A percentile compares a stretch with the other conserved stretches of the same genome.
These are phyloP conservation scores for Cercospora brassicicola DNA, from an alignment of 2,329 filamentous ascomycete genomes.

Conservation along the genomic window DNA sequence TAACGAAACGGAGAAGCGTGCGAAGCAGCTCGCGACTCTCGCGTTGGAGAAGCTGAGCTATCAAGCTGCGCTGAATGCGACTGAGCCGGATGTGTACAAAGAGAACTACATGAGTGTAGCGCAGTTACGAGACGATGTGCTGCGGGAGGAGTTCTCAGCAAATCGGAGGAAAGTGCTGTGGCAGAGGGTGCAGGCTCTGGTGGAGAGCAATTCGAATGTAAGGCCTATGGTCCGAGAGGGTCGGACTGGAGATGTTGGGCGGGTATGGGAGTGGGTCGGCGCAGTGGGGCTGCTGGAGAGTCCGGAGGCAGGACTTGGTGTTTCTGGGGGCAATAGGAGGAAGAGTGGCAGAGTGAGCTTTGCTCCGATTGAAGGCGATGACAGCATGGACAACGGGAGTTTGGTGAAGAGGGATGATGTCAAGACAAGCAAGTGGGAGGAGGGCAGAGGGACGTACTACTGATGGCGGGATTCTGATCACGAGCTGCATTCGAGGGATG, in stretches of 20 bases:
- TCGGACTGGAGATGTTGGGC: slow-evolving; percentile 56
- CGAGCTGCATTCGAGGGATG: background rate
- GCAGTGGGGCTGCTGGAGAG: slow-evolving; percentile 46
- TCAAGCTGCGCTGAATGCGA: slow-evolving; percentile 77
- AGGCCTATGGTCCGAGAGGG: slow-evolving; percentile 70
- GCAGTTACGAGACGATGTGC: slow-evolving; percentile 86
- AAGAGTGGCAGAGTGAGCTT: slow-evolving; percentile 36
- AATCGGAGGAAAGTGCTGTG: slow-evolving; percentile 77
- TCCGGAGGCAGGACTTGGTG: slow-evolving; percentile 18
- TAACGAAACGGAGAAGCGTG: slow-evolving; percentile 65
- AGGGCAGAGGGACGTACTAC: slow-evolving; percentile 48
- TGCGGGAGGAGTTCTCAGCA: slow-evolving; percentile 77
- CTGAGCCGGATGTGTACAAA: slow-evolving; percentile 60
- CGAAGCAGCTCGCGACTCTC: slow-evolving; percentile 81
- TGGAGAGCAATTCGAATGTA: slow-evolving; percentile 93
- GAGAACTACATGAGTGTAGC: slow-evolving; percentile 84
- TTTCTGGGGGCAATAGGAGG: slow-evolving; percentile 22
- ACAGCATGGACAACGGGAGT: slow-evolving; percentile 14
- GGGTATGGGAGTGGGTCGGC: slow-evolving; percentile 70
- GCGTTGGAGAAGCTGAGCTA: slow-evolving; percentile 79
- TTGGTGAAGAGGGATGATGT: slow-evolving; percentile 20
- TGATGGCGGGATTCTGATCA: slow-evolving; percentile 29
- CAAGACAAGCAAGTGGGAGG: slow-evolving; percentile 47
- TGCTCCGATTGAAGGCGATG: slow-evolving; percentile 22
- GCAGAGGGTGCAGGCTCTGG: slow-evolving; percentile 76